These are phyloP conservation scores for Pichia sp. DNA, from an alignment of 1,139 yeast genomes.

Conservation along the genomic window DNA sequence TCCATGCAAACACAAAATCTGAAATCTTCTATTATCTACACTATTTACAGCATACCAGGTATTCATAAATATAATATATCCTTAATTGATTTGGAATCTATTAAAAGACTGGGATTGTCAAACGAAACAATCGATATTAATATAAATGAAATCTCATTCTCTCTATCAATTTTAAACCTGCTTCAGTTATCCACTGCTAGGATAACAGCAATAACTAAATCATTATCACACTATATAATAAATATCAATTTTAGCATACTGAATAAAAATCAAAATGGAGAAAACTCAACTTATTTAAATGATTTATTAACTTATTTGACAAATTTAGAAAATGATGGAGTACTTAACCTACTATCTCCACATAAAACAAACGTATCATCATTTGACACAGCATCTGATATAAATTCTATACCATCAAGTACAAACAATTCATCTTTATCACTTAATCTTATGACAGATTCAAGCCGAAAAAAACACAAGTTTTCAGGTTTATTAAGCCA, in stretches of 20 bases:
- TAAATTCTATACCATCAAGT: constrained; percentile 2
- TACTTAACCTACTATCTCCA: background rate
- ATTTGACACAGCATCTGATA: background rate
- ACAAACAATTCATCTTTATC: background rate
- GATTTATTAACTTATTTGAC: background rate
- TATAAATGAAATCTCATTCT: background rate
- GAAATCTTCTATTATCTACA: constrained; percentile 2
- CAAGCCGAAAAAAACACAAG: background rate
- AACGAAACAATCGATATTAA: constrained; percentile 7
- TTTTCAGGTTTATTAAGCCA: background rate
- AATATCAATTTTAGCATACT: constrained; percentile 1
- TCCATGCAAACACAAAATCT: background rate
- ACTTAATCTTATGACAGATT: background rate
- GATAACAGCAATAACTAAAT: constrained; percentile 4
- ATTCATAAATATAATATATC: background rate
- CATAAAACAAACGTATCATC: background rate
- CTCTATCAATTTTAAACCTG: constrained; percentile 5
- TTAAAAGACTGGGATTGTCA: constrained; percentile 3
- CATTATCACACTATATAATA: background rate
- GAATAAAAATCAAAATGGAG: background rate
- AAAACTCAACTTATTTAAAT: background rate
- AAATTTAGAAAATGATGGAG: background rate
- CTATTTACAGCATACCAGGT: background rate
- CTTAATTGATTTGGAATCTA: constrained; percentile 3
- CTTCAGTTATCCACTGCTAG: constrained; percentile 3